Base-by-base conservation (phyloP, 352 stramenopile genomes). In the Phytophthora meadii region DNA sequence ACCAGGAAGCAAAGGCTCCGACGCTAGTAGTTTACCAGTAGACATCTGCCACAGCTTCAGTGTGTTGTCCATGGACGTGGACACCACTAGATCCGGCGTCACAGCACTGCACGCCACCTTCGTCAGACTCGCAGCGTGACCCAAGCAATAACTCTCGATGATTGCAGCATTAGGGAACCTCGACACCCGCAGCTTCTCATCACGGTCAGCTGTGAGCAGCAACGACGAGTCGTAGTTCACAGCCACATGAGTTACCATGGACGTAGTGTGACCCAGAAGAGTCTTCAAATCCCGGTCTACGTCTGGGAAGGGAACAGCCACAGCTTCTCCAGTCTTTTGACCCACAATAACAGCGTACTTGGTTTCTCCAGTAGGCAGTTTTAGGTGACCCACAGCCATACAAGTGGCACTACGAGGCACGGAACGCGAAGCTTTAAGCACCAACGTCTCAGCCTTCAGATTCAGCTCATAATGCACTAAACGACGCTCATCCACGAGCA, bases 131-230 rank as follows among this genome's bases (percentile, higher is more conserved):
- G 85, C 76, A 22, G 72, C 74, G 62, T 96, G 88, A 14, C 88
- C 88, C 44, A 96, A 75, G 57, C 88, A 96, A 74, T 94, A 96
- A 68, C 76, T 91, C 58, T 93, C 80, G 36, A 96, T 77, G 57
- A 94, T 77, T 15, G 80, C 45, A 37, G 84, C 86, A 22, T 73
- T 81, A 5, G 88, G 88, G 54, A 96, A 96, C 47, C 80, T 71
- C 27, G 88, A 94, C 8, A 96, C 80, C n/a, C 88, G 84, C 42
- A 96, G 65, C 70, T 96, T 94, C 52, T 96, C 88, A 54, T 96
- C 87, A 25, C 88, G 83, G 53, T 96, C 88, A 1, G 82, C 88
- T 12, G 86, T 91, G 14, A 96, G 68, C 24, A 95, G 64, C 58
- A 91, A 59, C 47, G 63, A 70, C 50, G 73, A 82, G 56, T 91